A percentile compares a stretch with the other conserved stretches of the same genome.
Evolutionary conservation across 805 yeast species (phyloP).

Genomic region (Saturnispora besseyi): DNA sequence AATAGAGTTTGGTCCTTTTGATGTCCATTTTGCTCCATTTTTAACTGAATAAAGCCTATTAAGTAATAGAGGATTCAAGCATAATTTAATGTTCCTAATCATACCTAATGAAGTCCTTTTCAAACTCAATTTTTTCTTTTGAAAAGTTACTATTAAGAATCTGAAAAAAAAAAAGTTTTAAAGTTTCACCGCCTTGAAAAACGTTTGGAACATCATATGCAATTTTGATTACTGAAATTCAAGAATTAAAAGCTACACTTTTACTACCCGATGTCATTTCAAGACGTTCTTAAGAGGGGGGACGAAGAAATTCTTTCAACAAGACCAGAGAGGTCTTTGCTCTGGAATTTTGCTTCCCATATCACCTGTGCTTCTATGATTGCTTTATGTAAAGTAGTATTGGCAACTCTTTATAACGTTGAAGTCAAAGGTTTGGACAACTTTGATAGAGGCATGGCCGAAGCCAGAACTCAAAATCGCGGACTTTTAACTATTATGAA

Average conservation of each 20-base stretch:
- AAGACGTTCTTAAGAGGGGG: conserved; percentile 62
- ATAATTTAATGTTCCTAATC: too few relatives aligned
- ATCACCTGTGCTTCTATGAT: conserved; percentile 61
- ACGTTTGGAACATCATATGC: not conserved
- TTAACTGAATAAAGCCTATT: not conserved
- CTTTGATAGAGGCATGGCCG: conserved; percentile 54
- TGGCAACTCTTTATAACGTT: conserved; percentile 57
- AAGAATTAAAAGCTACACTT: too few relatives aligned
- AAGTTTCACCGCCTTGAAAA: not conserved
- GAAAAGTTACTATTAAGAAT: too few relatives aligned
- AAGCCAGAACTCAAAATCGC: conserved; percentile 57
- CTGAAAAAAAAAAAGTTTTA: too few relatives aligned
- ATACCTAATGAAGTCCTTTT: too few relatives aligned
- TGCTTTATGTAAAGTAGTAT: conserved; percentile 50
- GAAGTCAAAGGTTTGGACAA: conserved; percentile 51
- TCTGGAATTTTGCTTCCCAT: conserved; percentile 65
- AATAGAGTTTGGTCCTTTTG: not conserved
- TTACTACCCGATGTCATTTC: conserved; percentile 47
- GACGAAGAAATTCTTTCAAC: conserved; percentile 51
- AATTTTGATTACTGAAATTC: too few relatives aligned
- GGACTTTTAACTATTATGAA: conserved; percentile 83
- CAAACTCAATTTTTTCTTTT: too few relatives aligned
- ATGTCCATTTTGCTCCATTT: not conserved
- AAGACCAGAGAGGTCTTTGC: conserved; percentile 42
- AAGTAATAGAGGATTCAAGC: too few relatives aligned